Percentiles rank a stretch among this genome's conserved stretches.
phyloP scores from a whole-genome alignment of 352 stramenopile species.

The Pythium vanterpoolii region DNA sequence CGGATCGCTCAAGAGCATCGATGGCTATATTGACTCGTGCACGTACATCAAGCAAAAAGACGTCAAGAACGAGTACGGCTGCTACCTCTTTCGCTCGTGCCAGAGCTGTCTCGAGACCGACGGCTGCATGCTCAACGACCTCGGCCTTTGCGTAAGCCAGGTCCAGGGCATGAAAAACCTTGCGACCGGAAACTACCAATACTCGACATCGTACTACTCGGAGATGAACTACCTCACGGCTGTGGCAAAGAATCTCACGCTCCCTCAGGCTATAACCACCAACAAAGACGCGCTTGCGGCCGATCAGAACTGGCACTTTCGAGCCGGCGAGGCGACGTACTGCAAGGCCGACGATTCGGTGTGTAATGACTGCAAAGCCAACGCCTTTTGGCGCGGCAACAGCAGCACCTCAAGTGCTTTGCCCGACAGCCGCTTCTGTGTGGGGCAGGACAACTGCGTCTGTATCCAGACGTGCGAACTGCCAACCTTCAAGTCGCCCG shows the following conservation, averaged over 20 bases:
- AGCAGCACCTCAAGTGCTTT: not conserved
- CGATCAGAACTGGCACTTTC: slow-evolving; percentile 26
- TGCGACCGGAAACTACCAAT: not conserved
- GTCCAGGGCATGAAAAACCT: slow-evolving; percentile 10
- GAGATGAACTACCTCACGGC: slow-evolving; percentile 24
- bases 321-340: slow-evolving; percentile 22
- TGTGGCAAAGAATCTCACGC: slow-evolving; percentile 4
- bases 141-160: slow-evolving; percentile 20
- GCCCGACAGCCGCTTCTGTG: slow-evolving; percentile 19
- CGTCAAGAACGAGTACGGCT: slow-evolving; percentile 8
- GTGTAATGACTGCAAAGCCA: slow-evolving; percentile 19
- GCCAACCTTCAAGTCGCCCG: slow-evolving; percentile 6
- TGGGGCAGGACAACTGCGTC: slow-evolving; percentile 12
- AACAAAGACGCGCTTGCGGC: slow-evolving; percentile 5
- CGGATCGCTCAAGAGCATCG: not conserved
- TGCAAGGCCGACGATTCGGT: slow-evolving; percentile 14
- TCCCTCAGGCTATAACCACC: not conserved
- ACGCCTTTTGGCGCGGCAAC: slow-evolving; percentile 16
- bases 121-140: slow-evolving; percentile 21
- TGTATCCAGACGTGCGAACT: slow-evolving; percentile 24
- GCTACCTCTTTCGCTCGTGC: slow-evolving; percentile 25
- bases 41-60: slow-evolving; percentile 21
- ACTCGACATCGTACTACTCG: slow-evolving; percentile 18
- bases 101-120: slow-evolving; percentile 22
- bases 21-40: slow-evolving; percentile 5